phyloP scores from a whole-genome alignment of 768 basidiomycete species.

The Trametes meyenii region DNA sequence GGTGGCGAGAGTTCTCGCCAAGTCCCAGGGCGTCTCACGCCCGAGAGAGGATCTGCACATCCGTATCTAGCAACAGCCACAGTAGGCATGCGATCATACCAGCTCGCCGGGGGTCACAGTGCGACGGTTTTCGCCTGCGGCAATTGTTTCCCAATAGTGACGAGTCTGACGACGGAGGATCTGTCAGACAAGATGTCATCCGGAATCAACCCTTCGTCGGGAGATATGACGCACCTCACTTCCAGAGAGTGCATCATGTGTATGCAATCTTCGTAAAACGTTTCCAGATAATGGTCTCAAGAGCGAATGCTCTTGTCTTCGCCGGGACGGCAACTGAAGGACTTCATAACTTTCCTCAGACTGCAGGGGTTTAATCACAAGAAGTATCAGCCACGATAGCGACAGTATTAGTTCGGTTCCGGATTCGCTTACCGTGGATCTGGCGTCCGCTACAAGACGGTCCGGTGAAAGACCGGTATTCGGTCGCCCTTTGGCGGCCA shows the following conservation, averaged over 20 bases:
- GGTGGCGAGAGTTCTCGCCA: slow-evolving; percentile 14
- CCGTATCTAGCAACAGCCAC: neutral
- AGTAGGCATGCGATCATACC: neutral
- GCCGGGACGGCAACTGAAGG: neutral
- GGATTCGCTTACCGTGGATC: neutral
- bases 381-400: neutral
- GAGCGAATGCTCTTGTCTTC: neutral
- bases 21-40: slow-evolving; percentile 11
- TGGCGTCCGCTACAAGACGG: neutral
- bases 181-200: neutral
- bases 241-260: neutral
- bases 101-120: neutral
- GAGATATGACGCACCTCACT: neutral
- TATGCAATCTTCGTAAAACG: neutral
- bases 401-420: neutral
- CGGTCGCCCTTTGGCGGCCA: neutral
- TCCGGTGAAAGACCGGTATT: neutral
- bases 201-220: neutral
- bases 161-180: neutral
- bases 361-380: neutral
- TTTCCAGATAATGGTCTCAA: neutral
- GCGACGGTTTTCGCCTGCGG: neutral
- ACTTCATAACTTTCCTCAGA: neutral
- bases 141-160: neutral
- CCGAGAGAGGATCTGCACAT: slow-evolving; percentile 5